phyloP scores from a whole-genome alignment of 2,329 filamentous ascomycete species.

The Seiridium cupressi region DNA sequence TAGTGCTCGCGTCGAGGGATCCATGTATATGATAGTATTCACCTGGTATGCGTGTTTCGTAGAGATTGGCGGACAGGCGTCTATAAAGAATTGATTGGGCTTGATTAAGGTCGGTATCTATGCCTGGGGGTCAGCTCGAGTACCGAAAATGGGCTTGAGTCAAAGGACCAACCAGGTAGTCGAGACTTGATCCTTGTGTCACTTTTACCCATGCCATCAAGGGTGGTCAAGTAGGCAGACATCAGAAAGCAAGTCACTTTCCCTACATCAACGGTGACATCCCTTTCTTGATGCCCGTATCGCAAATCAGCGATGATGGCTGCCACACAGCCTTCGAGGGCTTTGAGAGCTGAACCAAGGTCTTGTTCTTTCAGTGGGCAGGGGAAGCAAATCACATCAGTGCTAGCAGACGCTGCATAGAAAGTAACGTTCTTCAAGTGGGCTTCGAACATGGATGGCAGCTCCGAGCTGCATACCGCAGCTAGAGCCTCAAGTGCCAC shows the following conservation, averaged over 20 bases:
- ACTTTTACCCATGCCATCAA: conserved; percentile 49
- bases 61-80: conserved; percentile 70
- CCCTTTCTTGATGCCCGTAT: conserved; percentile 38
- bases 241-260: conserved; percentile 55
- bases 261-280: conserved; percentile 51
- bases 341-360: conserved; percentile 48
- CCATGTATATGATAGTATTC: conserved; percentile 76
- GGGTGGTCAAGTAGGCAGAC: conserved; percentile 55
- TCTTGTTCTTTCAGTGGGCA: conserved; percentile 41
- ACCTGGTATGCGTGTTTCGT: conserved; percentile 63
- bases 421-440: conserved; percentile 28
- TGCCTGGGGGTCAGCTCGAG: conserved; percentile 6
- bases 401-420: conserved; percentile 21
- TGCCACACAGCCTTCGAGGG: conserved; percentile 57
- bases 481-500: conserved; percentile 26
- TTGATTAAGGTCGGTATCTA: conserved; percentile 69
- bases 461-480: conserved; percentile 22
- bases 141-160: conserved; percentile 23
- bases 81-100: conserved; percentile 72
- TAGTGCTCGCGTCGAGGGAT: conserved; percentile 68
- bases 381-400: conserved; percentile 34
- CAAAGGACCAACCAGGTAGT: conserved; percentile 23
- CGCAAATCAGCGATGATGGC: conserved; percentile 57
- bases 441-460: conserved; percentile 29
- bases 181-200: conserved; percentile 45